These are phyloP conservation scores for Eutrema salsugineum DNA, from an alignment of 441 rosid genomes.

Conservation along the genomic window DNA sequence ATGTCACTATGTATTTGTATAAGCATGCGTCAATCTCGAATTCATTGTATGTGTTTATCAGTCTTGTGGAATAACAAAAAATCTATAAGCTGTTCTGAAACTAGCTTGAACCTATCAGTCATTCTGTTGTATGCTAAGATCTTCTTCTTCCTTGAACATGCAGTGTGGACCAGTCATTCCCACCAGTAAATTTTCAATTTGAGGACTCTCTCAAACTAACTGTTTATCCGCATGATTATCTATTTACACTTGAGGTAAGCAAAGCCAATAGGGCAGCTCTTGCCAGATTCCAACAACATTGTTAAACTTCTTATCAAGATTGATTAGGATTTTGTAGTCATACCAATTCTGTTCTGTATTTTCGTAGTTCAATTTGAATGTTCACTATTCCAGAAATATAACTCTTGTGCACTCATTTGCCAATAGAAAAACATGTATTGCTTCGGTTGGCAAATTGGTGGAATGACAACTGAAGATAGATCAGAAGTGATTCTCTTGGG, in stretches of 20 bases:
- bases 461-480: constrained; percentile 55
- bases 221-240: constrained; percentile 65
- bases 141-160: constrained; percentile 20
- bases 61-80: too few species aligned
- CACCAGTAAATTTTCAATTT: constrained; percentile 58
- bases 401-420: not conserved
- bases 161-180: constrained; percentile 73
- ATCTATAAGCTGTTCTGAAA: too few species aligned
- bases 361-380: not conserved
- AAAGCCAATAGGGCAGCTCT: not conserved
- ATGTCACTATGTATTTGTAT: not conserved
- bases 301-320: not conserved
- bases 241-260: constrained; percentile 61
- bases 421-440: constrained; percentile 65
- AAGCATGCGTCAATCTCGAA: not conserved
- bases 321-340: not conserved
- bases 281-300: not conserved
- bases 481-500: constrained; percentile 71
- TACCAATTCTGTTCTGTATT: not conserved
- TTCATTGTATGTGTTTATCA: not conserved
- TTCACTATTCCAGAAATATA: not conserved
- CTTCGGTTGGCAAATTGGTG: constrained; percentile 82
- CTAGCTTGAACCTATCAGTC: not conserved
- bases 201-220: constrained; percentile 53
- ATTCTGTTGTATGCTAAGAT: not conserved